Conservation (phyloP, 2,329 filamentous ascomycete genomes). For the Aspergillus flavus region DNA sequence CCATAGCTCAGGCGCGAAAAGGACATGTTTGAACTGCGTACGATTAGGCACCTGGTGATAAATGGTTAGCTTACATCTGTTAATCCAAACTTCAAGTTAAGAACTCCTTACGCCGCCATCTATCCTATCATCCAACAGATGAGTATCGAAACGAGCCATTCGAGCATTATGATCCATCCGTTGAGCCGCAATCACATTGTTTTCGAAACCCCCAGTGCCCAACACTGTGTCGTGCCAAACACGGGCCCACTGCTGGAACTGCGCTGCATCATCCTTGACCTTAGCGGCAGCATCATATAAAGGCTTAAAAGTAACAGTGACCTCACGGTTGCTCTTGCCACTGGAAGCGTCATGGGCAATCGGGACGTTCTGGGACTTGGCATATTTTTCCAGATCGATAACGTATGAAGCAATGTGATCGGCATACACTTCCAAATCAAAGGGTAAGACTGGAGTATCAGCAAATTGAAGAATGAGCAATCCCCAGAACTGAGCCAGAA, state of each 20-base stretch:
- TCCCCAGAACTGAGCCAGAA: constrained; percentile 77
- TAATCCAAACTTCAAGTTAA: background rate
- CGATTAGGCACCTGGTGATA: constrained; percentile 71
- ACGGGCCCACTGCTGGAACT: constrained; percentile 76
- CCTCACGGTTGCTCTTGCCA: constrained; percentile 12
- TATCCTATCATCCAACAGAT: constrained; percentile 74
- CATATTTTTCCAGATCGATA: constrained; percentile 67
- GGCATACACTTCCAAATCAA: constrained; percentile 77
- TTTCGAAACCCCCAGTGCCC: constrained; percentile 74
- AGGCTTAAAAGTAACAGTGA: constrained; percentile 57
- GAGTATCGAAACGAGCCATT: constrained; percentile 79
- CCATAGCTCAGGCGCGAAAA: constrained; percentile 84
- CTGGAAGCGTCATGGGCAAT: constrained; percentile 17
- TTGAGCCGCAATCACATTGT: constrained; percentile 64
- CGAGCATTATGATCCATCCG: constrained; percentile 77
- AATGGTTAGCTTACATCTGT: constrained; percentile 17
- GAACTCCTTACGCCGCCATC: constrained; percentile 70
- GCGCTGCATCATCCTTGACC: constrained; percentile 61
- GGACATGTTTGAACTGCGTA: constrained; percentile 89
- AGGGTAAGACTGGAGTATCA: constrained; percentile 78
- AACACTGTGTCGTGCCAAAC: constrained; percentile 75
- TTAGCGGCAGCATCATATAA: constrained; percentile 65
- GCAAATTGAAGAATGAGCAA: constrained; percentile 83
- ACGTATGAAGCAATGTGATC: constrained; percentile 66
- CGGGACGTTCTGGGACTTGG: constrained; percentile 55